Percentiles rank a stretch among this genome's conserved stretches.
Conservation (phyloP, 2,329 filamentous ascomycete species). For the Botrytis deweyae region DNA sequence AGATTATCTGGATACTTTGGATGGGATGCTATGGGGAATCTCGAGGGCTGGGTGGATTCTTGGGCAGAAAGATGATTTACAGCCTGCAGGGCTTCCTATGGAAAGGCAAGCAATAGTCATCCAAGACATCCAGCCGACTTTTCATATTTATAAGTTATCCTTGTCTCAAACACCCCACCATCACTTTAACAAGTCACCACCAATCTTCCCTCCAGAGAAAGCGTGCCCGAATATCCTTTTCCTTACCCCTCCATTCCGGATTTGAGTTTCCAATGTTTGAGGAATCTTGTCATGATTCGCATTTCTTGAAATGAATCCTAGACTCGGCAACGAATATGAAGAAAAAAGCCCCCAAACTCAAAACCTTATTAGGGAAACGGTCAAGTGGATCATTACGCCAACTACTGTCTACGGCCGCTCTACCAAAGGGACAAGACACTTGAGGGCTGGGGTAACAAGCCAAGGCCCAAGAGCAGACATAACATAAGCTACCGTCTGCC, state of each 20-base stretch:
- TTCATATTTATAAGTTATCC: neutral
- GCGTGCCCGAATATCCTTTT: neutral
- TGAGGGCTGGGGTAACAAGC: constrained; percentile 7
- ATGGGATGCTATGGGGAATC: constrained; percentile 5
- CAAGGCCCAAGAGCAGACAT: neutral
- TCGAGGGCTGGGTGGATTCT: neutral
- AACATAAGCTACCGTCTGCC: neutral
- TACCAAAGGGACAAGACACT: neutral
- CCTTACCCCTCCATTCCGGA: constrained; percentile 9
- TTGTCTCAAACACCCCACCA: constrained; percentile 1
- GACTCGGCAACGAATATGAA: neutral
- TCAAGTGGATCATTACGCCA: neutral
- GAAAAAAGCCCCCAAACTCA: constrained; percentile 9
- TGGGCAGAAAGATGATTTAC: constrained; percentile 7
- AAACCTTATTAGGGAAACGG: neutral
- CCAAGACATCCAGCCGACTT: neutral
- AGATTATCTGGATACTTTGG: neutral
- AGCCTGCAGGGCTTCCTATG: neutral
- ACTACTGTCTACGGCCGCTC: neutral
- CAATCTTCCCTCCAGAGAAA: neutral
- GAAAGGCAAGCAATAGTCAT: neutral
- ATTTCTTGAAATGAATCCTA: neutral
- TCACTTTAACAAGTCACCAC: neutral
- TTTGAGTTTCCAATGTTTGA: constrained; percentile 1
- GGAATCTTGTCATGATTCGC: neutral